Base-by-base conservation (phyloP, 805 yeast genomes). In the Schwanniomyces pseudopolymorphus region DNA sequence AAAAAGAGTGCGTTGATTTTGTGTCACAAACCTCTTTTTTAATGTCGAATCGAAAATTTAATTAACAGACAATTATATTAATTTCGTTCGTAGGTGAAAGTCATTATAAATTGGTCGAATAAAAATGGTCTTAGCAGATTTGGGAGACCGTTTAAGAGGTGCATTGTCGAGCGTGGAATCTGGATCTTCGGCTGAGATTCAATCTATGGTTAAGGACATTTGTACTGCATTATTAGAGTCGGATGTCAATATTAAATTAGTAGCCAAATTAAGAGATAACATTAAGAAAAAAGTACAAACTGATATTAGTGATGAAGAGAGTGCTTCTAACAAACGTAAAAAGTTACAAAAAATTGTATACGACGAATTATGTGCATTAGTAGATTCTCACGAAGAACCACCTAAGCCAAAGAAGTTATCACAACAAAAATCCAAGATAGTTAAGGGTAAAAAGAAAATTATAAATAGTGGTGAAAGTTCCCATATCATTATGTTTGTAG, bases 401-500 rank as follows among this genome's bases (percentile, higher is more conserved):
- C 92, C 83, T 62, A 87, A 87, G 67, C 98, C 97, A 35, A 87
- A 86, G 72, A 91, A 91, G 74, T 84, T 89, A 57, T 48, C 51
- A 52, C 50, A 40, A 14, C 43, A 49, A 16, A 42, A 38, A 17
- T 41, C 52, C 4, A 59, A 61, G 44, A 44, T 57, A 5, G 55
- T 52, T 21, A 60, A 60, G 38, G 72, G 72, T 16, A 66, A 65
- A 45, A 63, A 57, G 50, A 56, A 50, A 45, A 52, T 57, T 13
- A 50, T 59, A 4, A 55, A 51, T 43, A 49, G 49, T 16, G 56
- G 47, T 27, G 51, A 40, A 17, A 57, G 58, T 17, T 58, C 70
- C 27, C 74, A 86, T 60, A 87, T 92, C 26, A 86, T 94, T 53
- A 94, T 94, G 99, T 87, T 94, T 77, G 99, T 94, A 48, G 99